These are phyloP conservation scores for Xenosphaeropsis pyriputrescens DNA, from an alignment of 2,329 filamentous ascomycete species.

Conservation along the genomic window DNA sequence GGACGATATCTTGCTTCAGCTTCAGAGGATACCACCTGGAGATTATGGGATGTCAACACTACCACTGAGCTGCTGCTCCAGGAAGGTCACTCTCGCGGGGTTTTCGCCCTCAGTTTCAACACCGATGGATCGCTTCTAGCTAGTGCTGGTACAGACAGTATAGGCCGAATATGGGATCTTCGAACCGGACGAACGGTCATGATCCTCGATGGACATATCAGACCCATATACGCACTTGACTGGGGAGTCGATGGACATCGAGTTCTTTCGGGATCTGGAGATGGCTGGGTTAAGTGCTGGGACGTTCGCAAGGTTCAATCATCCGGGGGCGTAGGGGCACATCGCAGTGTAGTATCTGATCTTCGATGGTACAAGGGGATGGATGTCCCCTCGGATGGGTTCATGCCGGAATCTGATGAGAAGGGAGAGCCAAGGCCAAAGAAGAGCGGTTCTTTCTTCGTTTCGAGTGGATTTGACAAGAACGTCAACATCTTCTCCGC, in stretches of 20 bases:
- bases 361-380: constrained; percentile 84
- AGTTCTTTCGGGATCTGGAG: constrained; percentile 82
- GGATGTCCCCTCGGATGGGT: constrained; percentile 55
- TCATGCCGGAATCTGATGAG: constrained; percentile 43
- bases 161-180: constrained; percentile 90
- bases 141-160: constrained; percentile 86
- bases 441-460: constrained; percentile 82
- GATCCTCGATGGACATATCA: constrained; percentile 79
- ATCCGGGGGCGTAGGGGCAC: constrained; percentile 75
- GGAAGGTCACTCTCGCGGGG: constrained; percentile 88
- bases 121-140: constrained; percentile 80
- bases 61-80: constrained; percentile 75
- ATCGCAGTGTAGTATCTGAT: constrained; percentile 83
- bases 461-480: constrained; percentile 83
- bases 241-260: constrained; percentile 87
- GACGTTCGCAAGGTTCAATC: constrained; percentile 81
- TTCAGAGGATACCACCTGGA: constrained; percentile 93
- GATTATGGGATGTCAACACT: constrained; percentile 85
- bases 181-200: constrained; percentile 87
- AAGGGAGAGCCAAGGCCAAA: constrained; percentile 58
- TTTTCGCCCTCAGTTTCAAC: constrained; percentile 84
- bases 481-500: constrained; percentile 93
- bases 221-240: constrained; percentile 84
- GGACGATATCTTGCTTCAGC: constrained; percentile 83
- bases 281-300: constrained; percentile 98